Percentiles rank a stretch among this genome's conserved stretches.
phyloP scores from a whole-genome alignment of 805 yeast genomes.

The Saccharomycopsis sp. region DNA sequence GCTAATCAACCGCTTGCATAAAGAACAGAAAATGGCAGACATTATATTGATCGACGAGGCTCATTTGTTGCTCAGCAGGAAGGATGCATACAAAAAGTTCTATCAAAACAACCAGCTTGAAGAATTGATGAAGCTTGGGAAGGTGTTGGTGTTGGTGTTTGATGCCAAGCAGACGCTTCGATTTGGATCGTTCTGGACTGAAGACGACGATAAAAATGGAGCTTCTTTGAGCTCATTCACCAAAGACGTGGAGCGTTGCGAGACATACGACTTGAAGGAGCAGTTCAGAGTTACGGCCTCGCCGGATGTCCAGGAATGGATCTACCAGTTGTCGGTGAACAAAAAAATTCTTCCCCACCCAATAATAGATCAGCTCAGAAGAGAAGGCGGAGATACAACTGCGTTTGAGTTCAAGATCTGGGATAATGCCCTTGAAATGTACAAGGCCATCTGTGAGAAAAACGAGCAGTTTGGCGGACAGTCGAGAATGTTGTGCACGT shows the following conservation, averaged over 20 bases:
- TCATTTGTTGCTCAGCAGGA: constrained; percentile 36
- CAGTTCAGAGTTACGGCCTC: constrained; percentile 39
- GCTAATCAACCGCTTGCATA: constrained; percentile 31
- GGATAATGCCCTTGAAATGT: constrained; percentile 38
- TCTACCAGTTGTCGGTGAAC: constrained; percentile 29
- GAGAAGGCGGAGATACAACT: not conserved
- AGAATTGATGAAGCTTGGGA: constrained; percentile 34
- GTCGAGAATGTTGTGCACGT: constrained; percentile 37
- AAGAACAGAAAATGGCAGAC: constrained; percentile 30
- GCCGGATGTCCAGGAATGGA: constrained; percentile 36
- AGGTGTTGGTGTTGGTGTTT: constrained; percentile 37
- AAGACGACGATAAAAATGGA: constrained; percentile 30
- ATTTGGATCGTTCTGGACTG: constrained; percentile 41
- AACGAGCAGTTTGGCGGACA: constrained; percentile 32
- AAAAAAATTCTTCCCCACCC: constrained; percentile 34
- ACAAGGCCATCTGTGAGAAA: constrained; percentile 28
- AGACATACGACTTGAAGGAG: constrained; percentile 29
- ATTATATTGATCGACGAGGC: constrained; percentile 41
- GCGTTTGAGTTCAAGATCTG: constrained; percentile 33
- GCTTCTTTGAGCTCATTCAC: constrained; percentile 27
- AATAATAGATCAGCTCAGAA: constrained; percentile 14
- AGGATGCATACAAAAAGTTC: constrained; percentile 39
- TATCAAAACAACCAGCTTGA: constrained; percentile 38
- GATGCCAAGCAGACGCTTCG: constrained; percentile 40
- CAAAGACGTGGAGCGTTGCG: constrained; percentile 6